Base-by-base conservation (phyloP, 306 rosid genomes). In the Acacia confusa region DNA sequence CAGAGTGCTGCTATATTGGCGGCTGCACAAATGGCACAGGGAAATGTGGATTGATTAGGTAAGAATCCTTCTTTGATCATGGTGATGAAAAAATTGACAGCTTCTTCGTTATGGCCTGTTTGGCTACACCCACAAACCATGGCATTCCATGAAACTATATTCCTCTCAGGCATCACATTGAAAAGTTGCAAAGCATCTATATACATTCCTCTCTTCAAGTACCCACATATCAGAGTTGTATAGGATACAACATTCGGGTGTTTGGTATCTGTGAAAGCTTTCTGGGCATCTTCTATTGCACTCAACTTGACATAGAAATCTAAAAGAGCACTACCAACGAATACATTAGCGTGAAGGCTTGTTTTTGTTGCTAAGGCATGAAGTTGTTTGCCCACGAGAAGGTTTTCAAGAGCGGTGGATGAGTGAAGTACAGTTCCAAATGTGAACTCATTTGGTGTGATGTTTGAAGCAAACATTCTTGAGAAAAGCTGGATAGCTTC, bases 81-180 rank as follows among this genome's bases (percentile, higher is more conserved):
- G 61, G 83, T 87, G 47, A 90, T 79, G 41, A 92, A 92, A 75
- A 91, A 82, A 50, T 82, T 83, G 48, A 91, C 91, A 67, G 97
- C 97, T 69, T 89, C 93, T 83, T 95, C 99, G 48, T 88, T 92
- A 65, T 90, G 90, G 0, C 99, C 99, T 61, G 87, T 89, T 82
- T 93, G 97, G 83, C 97, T 91, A 79, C 86, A 91, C 82, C 97
- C 97, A 22, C 95, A 83, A 73, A 93, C 88, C 92, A 95, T 89
- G 0, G 94, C 92, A 85, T 91, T 92, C 98, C 98, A 95, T 0
- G 98, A 91, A 12, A 95, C 89, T 12, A 89, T 72, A 44, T 95
- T 95, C 83, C 87, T 90, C 91, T 89, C 90, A 3, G 95, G 97
- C 97, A 91, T 91, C 78, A 80, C 86, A 3, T 19, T 61, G 47